Percentiles rank a stretch among this genome's conserved stretches.
phyloP scores from a whole-genome alignment of 805 yeast species.

The Metschnikowia peoriensis region DNA sequence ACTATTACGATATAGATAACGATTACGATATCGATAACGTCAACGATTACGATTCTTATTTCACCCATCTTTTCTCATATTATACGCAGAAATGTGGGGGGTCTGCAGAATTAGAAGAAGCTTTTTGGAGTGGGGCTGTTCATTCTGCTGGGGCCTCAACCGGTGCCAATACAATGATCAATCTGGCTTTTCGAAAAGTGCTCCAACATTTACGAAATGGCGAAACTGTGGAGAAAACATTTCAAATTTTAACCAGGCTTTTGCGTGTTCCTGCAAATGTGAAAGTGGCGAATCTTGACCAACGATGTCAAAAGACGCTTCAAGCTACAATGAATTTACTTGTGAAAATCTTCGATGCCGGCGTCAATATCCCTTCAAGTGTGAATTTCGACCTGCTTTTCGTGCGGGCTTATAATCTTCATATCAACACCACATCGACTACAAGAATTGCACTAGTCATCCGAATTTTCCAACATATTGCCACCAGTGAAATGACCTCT shows the following conservation, averaged over 20 bases:
- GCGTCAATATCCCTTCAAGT: constrained; percentile 26
- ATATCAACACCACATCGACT: constrained; percentile 46
- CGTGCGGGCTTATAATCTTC: constrained; percentile 53
- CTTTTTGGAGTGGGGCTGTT: constrained; percentile 55
- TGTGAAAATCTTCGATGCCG: constrained; percentile 41
- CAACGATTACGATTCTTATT: constrained; percentile 18
- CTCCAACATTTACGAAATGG: constrained; percentile 5
- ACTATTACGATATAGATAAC: too few species aligned
- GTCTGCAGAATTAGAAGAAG: constrained; percentile 1
- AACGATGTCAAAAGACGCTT: constrained; percentile 24
- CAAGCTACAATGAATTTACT: constrained; percentile 28
- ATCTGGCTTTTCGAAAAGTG: constrained; percentile 37
- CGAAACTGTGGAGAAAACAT: not conserved
- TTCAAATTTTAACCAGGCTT: constrained; percentile 19
- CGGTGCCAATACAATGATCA: constrained; percentile 46
- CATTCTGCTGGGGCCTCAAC: constrained; percentile 57
- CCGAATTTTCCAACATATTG: constrained; percentile 43
- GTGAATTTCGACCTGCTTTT: constrained; percentile 37
- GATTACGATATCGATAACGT: too few species aligned
- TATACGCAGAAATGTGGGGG: constrained; percentile 8
- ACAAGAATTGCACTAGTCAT: constrained; percentile 40
- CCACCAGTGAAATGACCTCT: constrained; percentile 7
- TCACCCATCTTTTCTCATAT: constrained; percentile 21
- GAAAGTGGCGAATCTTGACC: constrained; percentile 10
- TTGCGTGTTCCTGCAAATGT: constrained; percentile 17